Percentiles rank a stretch among this genome's conserved stretches.
These are phyloP conservation scores for Odontarrhena argentea DNA, from an alignment of 345 rosid genomes.

Conservation along the genomic window DNA sequence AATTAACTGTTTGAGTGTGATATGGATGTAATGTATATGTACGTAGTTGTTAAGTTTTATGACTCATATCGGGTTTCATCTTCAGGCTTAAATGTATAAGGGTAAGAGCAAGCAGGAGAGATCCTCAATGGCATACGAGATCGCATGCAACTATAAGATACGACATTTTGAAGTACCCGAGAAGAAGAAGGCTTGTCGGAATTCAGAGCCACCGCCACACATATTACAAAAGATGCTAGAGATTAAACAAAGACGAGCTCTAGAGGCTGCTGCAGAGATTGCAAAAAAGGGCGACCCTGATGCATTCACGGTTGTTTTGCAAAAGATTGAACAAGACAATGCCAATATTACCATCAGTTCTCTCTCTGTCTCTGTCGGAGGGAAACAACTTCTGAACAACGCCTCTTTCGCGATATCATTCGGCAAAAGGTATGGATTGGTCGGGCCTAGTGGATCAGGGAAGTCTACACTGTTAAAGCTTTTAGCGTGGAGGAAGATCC, in stretches of 20 bases:
- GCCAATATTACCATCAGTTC: conserved; percentile 89
- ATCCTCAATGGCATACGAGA: too few species aligned
- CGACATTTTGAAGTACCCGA: too few species aligned
- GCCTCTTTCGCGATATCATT: conserved; percentile 87
- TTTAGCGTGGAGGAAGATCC: conserved; percentile 97
- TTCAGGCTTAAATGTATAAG: too few species aligned
- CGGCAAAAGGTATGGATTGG: conserved; percentile 93
- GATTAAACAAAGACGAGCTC: conserved; percentile 63
- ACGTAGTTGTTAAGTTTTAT: too few species aligned
- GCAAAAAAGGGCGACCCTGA: conserved; percentile 85
- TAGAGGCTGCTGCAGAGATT: conserved; percentile 47
- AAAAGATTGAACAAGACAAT: conserved; percentile 78
- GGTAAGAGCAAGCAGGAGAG: too few species aligned
- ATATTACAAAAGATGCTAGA: conserved; percentile 63
- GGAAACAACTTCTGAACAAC: conserved; percentile 89
- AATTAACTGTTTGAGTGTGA: too few species aligned
- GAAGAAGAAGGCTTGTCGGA: too few species aligned
- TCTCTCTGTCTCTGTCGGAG: conserved; percentile 94
- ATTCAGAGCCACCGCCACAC: too few species aligned
- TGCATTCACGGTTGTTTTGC: conserved; percentile 92
- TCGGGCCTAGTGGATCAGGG: conserved; percentile 96
- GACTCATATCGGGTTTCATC: too few species aligned
- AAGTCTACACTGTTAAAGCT: conserved; percentile 92
- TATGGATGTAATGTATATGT: too few species aligned
- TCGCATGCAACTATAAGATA: too few species aligned